Conservation (phyloP, 345 rosid genomes). For the Brassica juncea region DNA sequence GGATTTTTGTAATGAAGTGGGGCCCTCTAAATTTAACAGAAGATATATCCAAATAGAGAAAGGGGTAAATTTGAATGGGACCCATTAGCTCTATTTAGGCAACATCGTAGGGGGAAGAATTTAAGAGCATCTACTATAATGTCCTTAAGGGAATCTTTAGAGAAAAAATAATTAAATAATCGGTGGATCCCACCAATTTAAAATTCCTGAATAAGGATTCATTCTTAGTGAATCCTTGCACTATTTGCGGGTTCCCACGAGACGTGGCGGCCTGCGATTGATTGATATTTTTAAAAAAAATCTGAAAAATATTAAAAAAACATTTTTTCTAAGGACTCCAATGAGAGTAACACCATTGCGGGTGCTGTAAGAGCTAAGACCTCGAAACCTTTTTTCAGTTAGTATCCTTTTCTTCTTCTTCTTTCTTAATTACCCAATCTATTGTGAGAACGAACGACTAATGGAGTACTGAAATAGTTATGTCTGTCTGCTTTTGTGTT, state of each 20-base stretch:
- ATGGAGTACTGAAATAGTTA: background rate
- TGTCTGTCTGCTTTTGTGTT: background rate
- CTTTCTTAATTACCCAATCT: background rate
- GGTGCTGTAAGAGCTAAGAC: background rate
- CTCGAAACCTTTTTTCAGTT: background rate
- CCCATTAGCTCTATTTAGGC: conserved; percentile 13
- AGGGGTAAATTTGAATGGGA: conserved; percentile 11
- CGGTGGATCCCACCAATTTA: no score
- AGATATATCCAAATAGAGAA: background rate
- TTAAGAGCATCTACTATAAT: no score
- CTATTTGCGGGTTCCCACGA: no score
- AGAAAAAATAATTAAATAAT: no score
- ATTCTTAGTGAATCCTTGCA: no score
- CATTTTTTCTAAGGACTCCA: no score
- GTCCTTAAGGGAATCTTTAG: no score
- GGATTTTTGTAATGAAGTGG: conserved; percentile 30
- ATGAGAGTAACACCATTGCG: no score
- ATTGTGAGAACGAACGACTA: background rate
- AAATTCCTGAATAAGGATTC: no score
- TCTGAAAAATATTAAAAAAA: no score
- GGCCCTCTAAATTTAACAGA: conserved; percentile 9
- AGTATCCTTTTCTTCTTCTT: background rate
- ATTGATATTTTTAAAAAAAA: no score
- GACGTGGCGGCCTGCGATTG: no score
- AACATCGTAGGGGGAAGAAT: background rate